These are phyloP conservation scores for Cucurbita moschata DNA, from an alignment of 306 rosid genomes.

Conservation along the genomic window DNA sequence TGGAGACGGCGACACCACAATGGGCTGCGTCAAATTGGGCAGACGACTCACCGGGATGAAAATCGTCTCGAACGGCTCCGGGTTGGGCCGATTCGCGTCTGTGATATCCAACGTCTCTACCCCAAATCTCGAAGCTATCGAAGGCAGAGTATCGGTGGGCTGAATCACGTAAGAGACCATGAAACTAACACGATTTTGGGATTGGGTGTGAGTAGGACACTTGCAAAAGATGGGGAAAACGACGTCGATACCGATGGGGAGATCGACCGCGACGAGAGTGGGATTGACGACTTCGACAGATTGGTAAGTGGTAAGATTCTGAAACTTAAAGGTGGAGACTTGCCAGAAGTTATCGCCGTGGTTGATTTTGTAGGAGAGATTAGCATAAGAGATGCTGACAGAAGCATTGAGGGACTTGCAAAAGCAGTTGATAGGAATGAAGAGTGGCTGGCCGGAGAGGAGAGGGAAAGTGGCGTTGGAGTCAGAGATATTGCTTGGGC, in stretches of 20 bases:
- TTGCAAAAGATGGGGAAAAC: slow-evolving; percentile 65
- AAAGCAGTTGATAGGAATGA: slow-evolving; percentile 57
- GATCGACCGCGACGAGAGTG: slow-evolving; percentile 23
- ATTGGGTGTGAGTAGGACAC: slow-evolving; percentile 42
- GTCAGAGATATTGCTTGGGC: slow-evolving; percentile 50
- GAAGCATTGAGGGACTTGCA: slow-evolving; percentile 39
- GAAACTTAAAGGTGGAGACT: slow-evolving; percentile 27
- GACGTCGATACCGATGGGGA: slow-evolving; percentile 27
- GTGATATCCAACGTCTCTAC: slow-evolving; percentile 15
- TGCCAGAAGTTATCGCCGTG: slow-evolving; percentile 33
- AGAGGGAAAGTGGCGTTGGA: slow-evolving; percentile 39
- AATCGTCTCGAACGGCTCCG: slow-evolving; percentile 31
- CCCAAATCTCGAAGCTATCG: slow-evolving; percentile 42
- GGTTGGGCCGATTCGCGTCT: slow-evolving; percentile 17
- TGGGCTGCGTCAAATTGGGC: slow-evolving; percentile 50
- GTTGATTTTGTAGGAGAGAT: slow-evolving; percentile 39
- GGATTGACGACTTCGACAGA: slow-evolving; percentile 62
- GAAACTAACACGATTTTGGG: slow-evolving; percentile 6
- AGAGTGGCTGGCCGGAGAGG: slow-evolving; percentile 33
- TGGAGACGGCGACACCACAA: slow-evolving; percentile 9
- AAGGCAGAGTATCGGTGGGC: slow-evolving; percentile 42
- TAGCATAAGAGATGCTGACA: slow-evolving; percentile 50
- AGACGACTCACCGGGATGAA: slow-evolving; percentile 48
- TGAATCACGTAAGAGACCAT: slow-evolving; percentile 63
- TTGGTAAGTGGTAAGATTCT: slow-evolving; percentile 58